Conservation (phyloP, 2,329 filamentous ascomycete genomes). For the Trichoderma aggressivum region DNA sequence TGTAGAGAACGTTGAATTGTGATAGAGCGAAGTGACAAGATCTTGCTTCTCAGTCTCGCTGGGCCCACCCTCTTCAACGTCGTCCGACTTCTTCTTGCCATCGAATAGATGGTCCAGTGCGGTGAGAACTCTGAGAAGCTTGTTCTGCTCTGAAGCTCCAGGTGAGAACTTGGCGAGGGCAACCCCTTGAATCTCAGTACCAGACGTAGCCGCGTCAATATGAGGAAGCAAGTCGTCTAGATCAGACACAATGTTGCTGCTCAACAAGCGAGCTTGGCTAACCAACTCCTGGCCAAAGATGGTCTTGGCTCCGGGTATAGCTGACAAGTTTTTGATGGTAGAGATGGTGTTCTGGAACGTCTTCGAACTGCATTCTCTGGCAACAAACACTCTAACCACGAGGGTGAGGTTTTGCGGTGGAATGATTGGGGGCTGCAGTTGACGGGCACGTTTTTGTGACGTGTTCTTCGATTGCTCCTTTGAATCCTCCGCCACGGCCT, state of each 20-base stretch:
- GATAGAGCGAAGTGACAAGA: conserved; percentile 81
- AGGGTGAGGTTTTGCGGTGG: conserved; percentile 85
- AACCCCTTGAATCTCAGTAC: conserved; percentile 92
- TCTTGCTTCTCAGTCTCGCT: conserved; percentile 70
- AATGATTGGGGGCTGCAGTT: conserved; percentile 76
- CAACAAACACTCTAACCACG: conserved; percentile 95
- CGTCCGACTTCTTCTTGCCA: conserved; percentile 62
- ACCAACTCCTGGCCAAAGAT: conserved; percentile 93
- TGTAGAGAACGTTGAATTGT: conserved; percentile 82
- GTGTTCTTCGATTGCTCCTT: conserved; percentile 38
- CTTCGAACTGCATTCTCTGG: conserved; percentile 93
- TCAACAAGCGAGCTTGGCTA: conserved; percentile 78
- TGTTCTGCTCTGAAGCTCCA: conserved; percentile 93
- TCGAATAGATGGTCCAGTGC: conserved; percentile 96
- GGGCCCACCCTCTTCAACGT: conserved; percentile 47
- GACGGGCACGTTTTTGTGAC: conserved; percentile 50
- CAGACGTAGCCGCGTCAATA: conserved; percentile 80
- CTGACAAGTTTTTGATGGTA: conserved; percentile 96
- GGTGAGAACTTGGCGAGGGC: conserved; percentile 94
- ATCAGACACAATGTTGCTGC: conserved; percentile 78
- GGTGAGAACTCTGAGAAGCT: conserved; percentile 85
- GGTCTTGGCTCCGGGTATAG: conserved; percentile 84
- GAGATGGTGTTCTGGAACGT: conserved; percentile 97
- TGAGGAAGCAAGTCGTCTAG: conserved; percentile 81
- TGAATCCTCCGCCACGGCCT: conserved; percentile 24